Conservation (phyloP, 2,329 filamentous ascomycete species). For the Fusarium subtropicale region DNA sequence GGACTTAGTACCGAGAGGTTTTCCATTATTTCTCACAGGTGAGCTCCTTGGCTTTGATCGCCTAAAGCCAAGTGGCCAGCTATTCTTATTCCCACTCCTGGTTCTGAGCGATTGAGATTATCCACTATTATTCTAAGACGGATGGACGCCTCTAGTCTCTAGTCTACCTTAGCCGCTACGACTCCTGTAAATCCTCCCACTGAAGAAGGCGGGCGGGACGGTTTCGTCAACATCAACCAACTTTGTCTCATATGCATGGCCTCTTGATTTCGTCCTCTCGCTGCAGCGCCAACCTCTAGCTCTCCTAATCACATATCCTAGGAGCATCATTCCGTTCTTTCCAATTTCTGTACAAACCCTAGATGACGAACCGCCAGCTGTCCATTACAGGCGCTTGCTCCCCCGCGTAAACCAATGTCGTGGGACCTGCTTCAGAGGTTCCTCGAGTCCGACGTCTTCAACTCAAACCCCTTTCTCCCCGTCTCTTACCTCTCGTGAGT, state of each 20-base stretch:
- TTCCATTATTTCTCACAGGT: slow-evolving; percentile 4
- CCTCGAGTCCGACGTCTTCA: slow-evolving; percentile 94
- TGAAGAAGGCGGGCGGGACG: slow-evolving; percentile 20
- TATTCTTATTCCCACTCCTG: slow-evolving; percentile 6
- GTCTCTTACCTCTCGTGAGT: slow-evolving; percentile 90
- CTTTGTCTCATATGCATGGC: slow-evolving; percentile 29
- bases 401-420: slow-evolving; percentile 68
- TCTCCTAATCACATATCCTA: slow-evolving; percentile 10
- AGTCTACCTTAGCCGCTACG: slow-evolving; percentile 25
- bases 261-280: slow-evolving; percentile 27
- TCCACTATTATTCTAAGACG: slow-evolving; percentile 32
- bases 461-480: slow-evolving; percentile 87
- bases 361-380: slow-evolving; percentile 54
- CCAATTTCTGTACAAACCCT: slow-evolving; percentile 43
- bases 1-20: slow-evolving; percentile 2
- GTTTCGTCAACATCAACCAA: slow-evolving; percentile 30
- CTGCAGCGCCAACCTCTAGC: slow-evolving; percentile 3
- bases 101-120: slow-evolving; percentile 20
- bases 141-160: background rate
- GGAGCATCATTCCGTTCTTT: slow-evolving; percentile 18
- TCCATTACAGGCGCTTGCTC: slow-evolving; percentile 47
- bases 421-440: slow-evolving; percentile 92
- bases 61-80: slow-evolving; percentile 11
- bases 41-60: slow-evolving; percentile 13
- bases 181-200: slow-evolving; percentile 38